phyloP scores from a whole-genome alignment of 768 basidiomycete species.

The Phaeotremella skinneri region DNA sequence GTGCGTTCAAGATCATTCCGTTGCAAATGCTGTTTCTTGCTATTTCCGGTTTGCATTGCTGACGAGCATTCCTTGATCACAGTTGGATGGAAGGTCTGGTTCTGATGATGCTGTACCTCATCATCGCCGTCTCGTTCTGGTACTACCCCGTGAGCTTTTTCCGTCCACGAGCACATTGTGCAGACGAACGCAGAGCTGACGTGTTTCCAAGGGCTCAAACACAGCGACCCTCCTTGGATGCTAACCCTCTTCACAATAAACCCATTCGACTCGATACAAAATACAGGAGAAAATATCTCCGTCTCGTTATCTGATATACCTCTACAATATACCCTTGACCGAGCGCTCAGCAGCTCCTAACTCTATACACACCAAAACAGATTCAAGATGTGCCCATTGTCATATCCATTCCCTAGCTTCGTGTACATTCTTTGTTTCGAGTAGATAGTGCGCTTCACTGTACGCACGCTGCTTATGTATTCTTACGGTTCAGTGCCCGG shows the following conservation, averaged over 20 bases:
- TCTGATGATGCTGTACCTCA: conserved; percentile 70
- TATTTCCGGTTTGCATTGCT: conserved; percentile 1
- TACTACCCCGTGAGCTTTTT: conserved; percentile 43
- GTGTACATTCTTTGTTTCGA: no score
- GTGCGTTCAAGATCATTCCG: conserved; percentile 22
- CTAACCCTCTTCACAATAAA: background rate
- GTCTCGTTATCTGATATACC: background rate
- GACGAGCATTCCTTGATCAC: background rate
- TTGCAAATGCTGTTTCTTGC: no score
- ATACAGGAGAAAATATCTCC: background rate
- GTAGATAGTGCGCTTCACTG: no score
- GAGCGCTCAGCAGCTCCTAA: no score
- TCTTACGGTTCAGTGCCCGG: no score
- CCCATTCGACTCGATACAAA: background rate
- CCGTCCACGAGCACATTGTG: background rate
- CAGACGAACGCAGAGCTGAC: background rate
- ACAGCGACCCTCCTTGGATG: conserved; percentile 40
- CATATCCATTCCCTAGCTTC: no score
- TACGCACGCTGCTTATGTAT: no score
- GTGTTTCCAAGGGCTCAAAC: conserved; percentile 23
- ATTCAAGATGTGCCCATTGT: no score
- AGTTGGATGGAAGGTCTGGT: conserved; percentile 84
- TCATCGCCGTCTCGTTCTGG: conserved; percentile 60
- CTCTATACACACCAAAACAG: no score
- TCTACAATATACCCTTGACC: no score